Evolutionary conservation across 352 stramenopile genomes (phyloP), one percentile per base, ranked within the genome.

Genomic region (Phytophthora pisi): DNA sequence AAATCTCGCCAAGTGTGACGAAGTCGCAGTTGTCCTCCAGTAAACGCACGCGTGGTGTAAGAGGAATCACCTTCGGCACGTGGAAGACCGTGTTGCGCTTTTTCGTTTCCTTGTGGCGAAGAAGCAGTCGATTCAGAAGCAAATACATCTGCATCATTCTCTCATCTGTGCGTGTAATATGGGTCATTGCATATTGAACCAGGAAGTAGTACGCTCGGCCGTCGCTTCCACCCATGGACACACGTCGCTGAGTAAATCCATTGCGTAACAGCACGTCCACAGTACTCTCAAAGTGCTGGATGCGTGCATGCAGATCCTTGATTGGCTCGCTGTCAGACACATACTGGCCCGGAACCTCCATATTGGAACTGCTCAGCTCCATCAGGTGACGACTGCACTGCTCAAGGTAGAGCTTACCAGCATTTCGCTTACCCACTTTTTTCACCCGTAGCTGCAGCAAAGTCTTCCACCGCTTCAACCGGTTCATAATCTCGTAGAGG

Each of bases 101-200:
- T 51, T 91, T 87, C 10, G 92, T 95, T 66, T 97, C 85, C 62
- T 96, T 93, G 75, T 97, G 86, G 9, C 87, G 86, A 36, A 89
- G 61, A 7, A 98, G 61, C 45, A 98, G 61, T 15, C 89, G 82
- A 64, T 97, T 97, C 36, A 97, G 70, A 64, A 98, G 72, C 51
- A 95, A 63, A 70, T 97, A 96, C 88, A 98, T 93, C 59, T 98
- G 93, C 77, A 95, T 95, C 79, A 97, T 95, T n/a, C 93, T 86
- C 72, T 98, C 92, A 73, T 98, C 92, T n/a, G 89, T 97, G 42
- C 91, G 89, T 20, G 93, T 98, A 53, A 96, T 94, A 76, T 98
- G 90, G 20, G 93, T 96, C 83, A 96, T 96, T 15, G 92, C 89
- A 61, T 97, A 97, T 68, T 98, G 93, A 30, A 97, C 90, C 54